Evolutionary conservation across 352 stramenopile genomes (phyloP).

Genomic region (Phytopythium helicoides): DNA sequence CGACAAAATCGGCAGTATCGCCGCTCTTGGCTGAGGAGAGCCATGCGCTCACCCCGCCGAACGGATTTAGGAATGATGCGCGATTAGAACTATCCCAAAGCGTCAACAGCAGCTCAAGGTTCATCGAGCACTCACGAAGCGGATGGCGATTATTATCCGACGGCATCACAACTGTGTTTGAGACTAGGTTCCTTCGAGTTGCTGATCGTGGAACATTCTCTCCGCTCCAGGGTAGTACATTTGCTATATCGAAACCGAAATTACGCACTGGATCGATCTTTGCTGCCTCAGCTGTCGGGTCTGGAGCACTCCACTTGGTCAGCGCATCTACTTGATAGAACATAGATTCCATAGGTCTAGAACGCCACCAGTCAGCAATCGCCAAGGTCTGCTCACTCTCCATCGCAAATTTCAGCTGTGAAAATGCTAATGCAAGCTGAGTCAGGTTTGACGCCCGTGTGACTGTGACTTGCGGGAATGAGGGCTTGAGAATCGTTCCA

Average conservation of each 20-base stretch:
- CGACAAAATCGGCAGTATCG: constrained; percentile 20
- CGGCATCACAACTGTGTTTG: constrained; percentile 25
- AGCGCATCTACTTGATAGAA: constrained; percentile 54
- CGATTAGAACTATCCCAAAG: constrained; percentile 39
- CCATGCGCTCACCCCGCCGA: constrained; percentile 9
- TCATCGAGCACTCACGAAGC: constrained; percentile 27
- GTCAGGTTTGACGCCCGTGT: constrained; percentile 34
- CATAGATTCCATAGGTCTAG: constrained; percentile 25
- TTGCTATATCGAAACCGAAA: constrained; percentile 44
- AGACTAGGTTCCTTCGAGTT: constrained; percentile 21
- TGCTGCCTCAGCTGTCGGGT: constrained; percentile 3
- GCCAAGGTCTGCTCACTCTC: constrained; percentile 19
- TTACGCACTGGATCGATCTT: constrained; percentile 23
- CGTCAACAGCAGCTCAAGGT: constrained; percentile 24
- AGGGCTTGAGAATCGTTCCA: constrained; percentile 26
- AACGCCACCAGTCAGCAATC: constrained; percentile 42
- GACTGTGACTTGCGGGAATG: constrained; percentile 18
- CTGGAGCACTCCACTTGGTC: constrained; percentile 24
- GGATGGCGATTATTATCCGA: constrained; percentile 1
- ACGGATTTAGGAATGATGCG: constrained; percentile 34
- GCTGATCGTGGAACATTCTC: constrained; percentile 25
- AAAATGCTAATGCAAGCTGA: constrained; percentile 31
- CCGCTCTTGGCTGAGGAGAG: neutral
- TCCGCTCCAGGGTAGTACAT: constrained; percentile 38
- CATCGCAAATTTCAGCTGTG: constrained; percentile 31